Evolutionary conservation across 768 basidiomycete genomes (phyloP), one percentile per base, ranked within the genome.

Genomic region (Agaricus sinodeliciosus): DNA sequence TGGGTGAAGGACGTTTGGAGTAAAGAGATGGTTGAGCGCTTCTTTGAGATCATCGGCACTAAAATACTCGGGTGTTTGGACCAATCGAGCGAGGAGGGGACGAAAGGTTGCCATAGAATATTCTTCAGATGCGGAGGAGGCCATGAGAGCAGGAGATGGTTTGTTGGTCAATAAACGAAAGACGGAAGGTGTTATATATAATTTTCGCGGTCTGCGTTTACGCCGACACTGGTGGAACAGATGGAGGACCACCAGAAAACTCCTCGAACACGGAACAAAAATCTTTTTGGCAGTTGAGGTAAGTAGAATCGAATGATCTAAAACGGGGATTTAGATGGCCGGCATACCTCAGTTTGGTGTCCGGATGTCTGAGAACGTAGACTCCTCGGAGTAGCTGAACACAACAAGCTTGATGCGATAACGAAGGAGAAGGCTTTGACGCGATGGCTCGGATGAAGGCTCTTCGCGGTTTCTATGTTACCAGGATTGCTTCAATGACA

Each of bases 11-110:
- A 75, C 71, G 49, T 82, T 74, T 1, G 85, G 84, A 0, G 79
- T 80, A 63, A 90, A 79, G 43, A 92, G 69, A 67, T 89, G 86
- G 54, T 86, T 73, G 51, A 98, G 81, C 7, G 91, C 83, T 22
- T 70, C 60, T 51, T 77, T 78, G 49, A 93, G 78, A 65, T 97
- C 93, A 16, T 79, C 75, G 0, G 86, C 70, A 43, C 79, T 81
- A 76, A 97, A 97, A 55, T 81, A 79, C 56, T 90, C 86, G 6
- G 93, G 90, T 0, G 85, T 84, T 58, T 86, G 76, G 41, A 90
- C 79, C 44, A 96, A 82, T 63, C 84, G 87, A 58, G 81, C 80
- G 22, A 97, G 73, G 4, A 95, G 69, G 0, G 78, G 68, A 58
- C 87, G 91, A 81, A 97, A 96, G 5, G 81, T 66, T 49, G 71